Base-by-base conservation (phyloP, 306 rosid genomes). In the Ormosia semicastrata region DNA sequence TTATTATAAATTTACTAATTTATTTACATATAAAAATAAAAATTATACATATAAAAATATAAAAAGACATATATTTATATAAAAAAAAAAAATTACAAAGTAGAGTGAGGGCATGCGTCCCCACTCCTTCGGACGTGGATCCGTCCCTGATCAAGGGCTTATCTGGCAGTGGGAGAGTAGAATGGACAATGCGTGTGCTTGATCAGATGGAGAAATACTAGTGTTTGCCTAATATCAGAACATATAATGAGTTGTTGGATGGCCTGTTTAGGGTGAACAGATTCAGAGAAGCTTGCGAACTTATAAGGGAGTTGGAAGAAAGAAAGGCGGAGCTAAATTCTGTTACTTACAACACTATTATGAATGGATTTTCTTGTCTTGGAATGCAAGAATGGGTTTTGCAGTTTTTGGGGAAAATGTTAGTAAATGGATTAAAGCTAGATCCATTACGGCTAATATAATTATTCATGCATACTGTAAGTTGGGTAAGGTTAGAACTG, bases 241-340 rank as follows among this genome's bases (percentile, higher is more conserved):
- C 98, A 3, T 95, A 93, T 81, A 91, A 95, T 18, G 93, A 87
- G 81, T 66, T 93, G 77, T 82, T 93, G 85, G 90, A 95, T 41
- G 96, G 92, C 33, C 85, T 95, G 64, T 92, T 93, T 86, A 86
- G 81, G 78, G 87, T 10, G 66, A 87, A 83, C 71, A 77, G 83
- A 63, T 86, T 87, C 17, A 71, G 69, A 83, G 93, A 88, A 78
- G 98, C 98, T 85, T 85, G 85, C 59, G 85, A 67, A 74, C 90
- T 92, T 78, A 34, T 84, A 49, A 88, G 81, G 80, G 93, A 92
- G 85, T 75, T 95, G 39, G 89, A 93, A 76, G 89, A 86, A 24
- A 86, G 81, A 76, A 73, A 79, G 64, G 18, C 89, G 59, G 84
- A 78, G 74, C 80, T 86, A 11, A 88, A 87, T 87, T 85, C 79